Evolutionary conservation across 179 eudicot species (phyloP), one percentile per base, ranked within the genome.

Genomic region (Spergularia azorica): DNA sequence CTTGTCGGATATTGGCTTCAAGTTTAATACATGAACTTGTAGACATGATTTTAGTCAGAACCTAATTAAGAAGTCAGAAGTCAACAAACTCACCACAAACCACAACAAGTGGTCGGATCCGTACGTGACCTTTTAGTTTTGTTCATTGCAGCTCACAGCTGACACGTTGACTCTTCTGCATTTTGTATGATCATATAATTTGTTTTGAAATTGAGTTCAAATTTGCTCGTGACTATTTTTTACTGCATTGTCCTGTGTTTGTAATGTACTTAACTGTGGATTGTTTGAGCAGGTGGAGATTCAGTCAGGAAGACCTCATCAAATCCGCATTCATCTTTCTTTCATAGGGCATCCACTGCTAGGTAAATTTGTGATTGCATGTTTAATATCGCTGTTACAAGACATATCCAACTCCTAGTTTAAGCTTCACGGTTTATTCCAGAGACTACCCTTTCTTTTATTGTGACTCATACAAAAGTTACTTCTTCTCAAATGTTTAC

Each of bases 291-390:
- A 95, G 99, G 97, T 95, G 51, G 91, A 95, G 79, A 95, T 95
- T 80, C 97, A 93, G 82, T 93, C 99, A 62, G 99, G 99, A 77
- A 90, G 99, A 71, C 97, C 99, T 41, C 99, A 95, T 88, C 99
- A 95, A 88, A 95, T 95, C 61, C 97, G 99, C 80, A 95, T 95
- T 78, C 99, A 95, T 86, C 95, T 95, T 76, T 86, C 99, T 78
- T 89, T 87, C 78, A 88, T 91, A 64, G 99, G 99, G 61, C 90
- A 93, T 85, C 94, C 97, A 70, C 86, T 95, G 63, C 70, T 88
- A 64, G 99, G 99, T 95, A 88, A 78, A 56, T 64, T 4, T 6
- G 48, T 71, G 7, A 26, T 54, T 4, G 4, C 36, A 3, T 26
- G 38, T 26, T 21, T n/a, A 1, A 56, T 5, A 0, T 12, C n/a